phyloP scores from a whole-genome alignment of 192 early-diverging fungal genomes.

The Podila clonocystis region DNA sequence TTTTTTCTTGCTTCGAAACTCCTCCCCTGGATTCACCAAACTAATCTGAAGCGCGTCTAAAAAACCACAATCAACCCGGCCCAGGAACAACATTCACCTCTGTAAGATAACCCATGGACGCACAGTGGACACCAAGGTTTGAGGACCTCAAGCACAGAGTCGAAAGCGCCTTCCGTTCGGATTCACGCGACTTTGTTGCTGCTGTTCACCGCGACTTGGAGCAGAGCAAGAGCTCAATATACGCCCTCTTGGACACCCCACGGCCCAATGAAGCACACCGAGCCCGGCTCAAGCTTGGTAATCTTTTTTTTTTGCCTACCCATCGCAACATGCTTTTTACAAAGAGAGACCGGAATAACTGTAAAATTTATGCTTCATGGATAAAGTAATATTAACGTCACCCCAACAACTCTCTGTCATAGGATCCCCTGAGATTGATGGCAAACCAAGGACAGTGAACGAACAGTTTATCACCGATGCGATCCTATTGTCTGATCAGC shows the following conservation, averaged over 20 bases:
- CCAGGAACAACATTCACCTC: neutral
- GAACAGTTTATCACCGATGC: conserved; percentile 73
- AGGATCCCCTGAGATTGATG: conserved; percentile 67
- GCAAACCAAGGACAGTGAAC: conserved; percentile 69
- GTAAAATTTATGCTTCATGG: too few relatives aligned
- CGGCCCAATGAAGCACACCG: conserved; percentile 37
- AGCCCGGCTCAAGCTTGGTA: conserved; percentile 49
- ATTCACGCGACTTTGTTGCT: conserved; percentile 30
- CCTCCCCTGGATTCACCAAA: neutral
- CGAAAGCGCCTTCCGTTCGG: conserved; percentile 19
- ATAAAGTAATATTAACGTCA: too few relatives aligned
- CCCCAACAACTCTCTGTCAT: neutral
- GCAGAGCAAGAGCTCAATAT: conserved; percentile 14
- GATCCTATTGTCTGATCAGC: conserved; percentile 79
- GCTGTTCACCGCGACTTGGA: conserved; percentile 32
- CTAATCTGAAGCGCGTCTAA: neutral
- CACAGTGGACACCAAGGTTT: conserved; percentile 37
- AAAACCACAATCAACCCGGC: neutral
- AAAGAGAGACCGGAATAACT: neutral
- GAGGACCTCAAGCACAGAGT: conserved; percentile 31
- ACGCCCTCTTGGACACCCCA: conserved; percentile 16
- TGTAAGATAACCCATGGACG: conserved; percentile 17
- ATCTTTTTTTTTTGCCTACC: neutral
- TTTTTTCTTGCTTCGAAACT: too few relatives aligned
- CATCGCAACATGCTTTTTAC: neutral